Evolutionary conservation across 192 early-diverging fungal genomes (phyloP).

Genomic region (Coemansia sp.): DNA sequence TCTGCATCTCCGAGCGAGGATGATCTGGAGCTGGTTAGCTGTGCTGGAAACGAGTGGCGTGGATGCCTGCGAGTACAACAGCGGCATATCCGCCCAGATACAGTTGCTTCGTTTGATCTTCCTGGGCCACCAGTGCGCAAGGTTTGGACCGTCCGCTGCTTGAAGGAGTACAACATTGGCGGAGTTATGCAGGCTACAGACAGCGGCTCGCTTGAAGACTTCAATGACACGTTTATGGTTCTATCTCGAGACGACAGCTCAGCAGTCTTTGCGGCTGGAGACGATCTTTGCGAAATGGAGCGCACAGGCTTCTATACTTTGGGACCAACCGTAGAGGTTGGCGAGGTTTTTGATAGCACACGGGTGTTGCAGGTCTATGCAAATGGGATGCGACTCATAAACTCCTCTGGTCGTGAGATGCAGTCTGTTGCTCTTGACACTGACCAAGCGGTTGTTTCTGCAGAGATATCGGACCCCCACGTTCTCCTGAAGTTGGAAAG

Average conservation of each 20-base stretch:
- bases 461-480: slow-evolving; percentile 79
- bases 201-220: slow-evolving; percentile 23
- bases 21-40: slow-evolving; percentile 60
- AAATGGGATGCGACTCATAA: slow-evolving; percentile 70
- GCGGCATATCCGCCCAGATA: slow-evolving; percentile 61
- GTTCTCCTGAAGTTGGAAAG: slow-evolving; percentile 69
- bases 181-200: slow-evolving; percentile 46
- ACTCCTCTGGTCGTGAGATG: slow-evolving; percentile 50
- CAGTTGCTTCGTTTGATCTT: slow-evolving; percentile 59
- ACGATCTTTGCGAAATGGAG: slow-evolving; percentile 78
- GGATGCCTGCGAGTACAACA: slow-evolving; percentile 65
- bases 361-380: slow-evolving; percentile 83
- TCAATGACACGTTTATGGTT: slow-evolving; percentile 44
- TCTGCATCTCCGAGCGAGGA: slow-evolving; percentile 8
- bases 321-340: slow-evolving; percentile 78
- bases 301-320: slow-evolving; percentile 68
- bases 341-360: slow-evolving; percentile 66
- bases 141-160: slow-evolving; percentile 44
- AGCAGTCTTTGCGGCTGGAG: slow-evolving; percentile 72
- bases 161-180: slow-evolving; percentile 48
- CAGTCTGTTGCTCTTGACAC: slow-evolving; percentile 22
- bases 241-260: slow-evolving; percentile 39
- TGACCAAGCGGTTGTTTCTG: slow-evolving; percentile 60
- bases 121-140: slow-evolving; percentile 46
- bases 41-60: slow-evolving; percentile 57